Percentiles rank a stretch among this genome's conserved stretches.
These are phyloP conservation scores for Erysimum pusillum DNA, from an alignment of 441 rosid genomes.

Conservation along the genomic window DNA sequence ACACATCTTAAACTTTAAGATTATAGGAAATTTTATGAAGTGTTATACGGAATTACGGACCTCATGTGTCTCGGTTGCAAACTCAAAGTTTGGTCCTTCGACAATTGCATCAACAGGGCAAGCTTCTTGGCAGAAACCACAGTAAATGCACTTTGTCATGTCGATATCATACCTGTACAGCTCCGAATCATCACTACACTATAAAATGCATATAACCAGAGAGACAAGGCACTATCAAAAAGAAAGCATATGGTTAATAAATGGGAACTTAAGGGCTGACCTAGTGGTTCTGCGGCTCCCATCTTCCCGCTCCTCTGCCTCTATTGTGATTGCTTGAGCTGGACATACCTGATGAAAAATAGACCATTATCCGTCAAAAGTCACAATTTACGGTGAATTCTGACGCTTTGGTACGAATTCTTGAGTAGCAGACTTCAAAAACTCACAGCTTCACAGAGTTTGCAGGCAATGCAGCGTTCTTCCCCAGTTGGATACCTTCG, in stretches of 20 bases:
- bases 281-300: conserved; percentile 98
- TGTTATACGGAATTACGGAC: conserved; percentile 44
- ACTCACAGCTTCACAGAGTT: conserved; percentile 99
- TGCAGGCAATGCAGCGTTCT: conserved; percentile 99
- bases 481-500: conserved; percentile 94
- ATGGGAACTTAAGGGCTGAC: conserved; percentile 46
- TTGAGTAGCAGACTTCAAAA: conserved; percentile 19
- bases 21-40: not conserved
- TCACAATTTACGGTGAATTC: not conserved
- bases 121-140: conserved; percentile 99
- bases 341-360: conserved; percentile 73
- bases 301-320: conserved; percentile 96
- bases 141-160: conserved; percentile 98
- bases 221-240: not conserved
- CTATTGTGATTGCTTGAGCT: conserved; percentile 94
- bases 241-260: not conserved
- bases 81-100: conserved; percentile 98
- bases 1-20: not conserved
- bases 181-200: conserved; percentile 25
- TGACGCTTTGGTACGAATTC: not conserved
- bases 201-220: not conserved
- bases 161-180: conserved; percentile 85
- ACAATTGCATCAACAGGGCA: conserved; percentile 99
- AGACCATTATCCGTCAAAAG: not conserved
- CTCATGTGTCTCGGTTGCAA: conserved; percentile 97